Percentiles rank a stretch among this genome's conserved stretches.
Evolutionary conservation across 306 rosid species (phyloP).

Genomic region (Prunus kanzakura): DNA sequence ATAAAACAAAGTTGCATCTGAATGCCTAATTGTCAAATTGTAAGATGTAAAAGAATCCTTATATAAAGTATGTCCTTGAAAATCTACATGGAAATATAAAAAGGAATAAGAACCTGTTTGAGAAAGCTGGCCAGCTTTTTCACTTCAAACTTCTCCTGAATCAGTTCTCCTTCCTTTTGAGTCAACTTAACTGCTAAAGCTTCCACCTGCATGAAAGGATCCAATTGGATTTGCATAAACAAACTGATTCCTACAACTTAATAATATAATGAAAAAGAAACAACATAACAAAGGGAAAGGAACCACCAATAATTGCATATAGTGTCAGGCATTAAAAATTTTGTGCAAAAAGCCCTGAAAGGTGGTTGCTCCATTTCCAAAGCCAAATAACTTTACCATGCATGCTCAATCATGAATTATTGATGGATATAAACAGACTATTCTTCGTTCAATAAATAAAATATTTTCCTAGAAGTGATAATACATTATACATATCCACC

Average conservation of each 20-base stretch:
- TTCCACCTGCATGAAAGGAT: constrained; percentile 66
- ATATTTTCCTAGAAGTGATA: background rate
- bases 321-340: too few species aligned
- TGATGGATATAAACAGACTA: background rate
- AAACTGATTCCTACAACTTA: constrained; percentile 1
- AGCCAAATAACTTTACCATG: background rate
- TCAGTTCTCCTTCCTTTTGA: constrained; percentile 95
- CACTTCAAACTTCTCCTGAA: constrained; percentile 99
- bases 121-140: constrained; percentile 87
- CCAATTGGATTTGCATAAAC: background rate
- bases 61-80: background rate
- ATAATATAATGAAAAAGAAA: background rate
- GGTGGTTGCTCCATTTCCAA: too few species aligned
- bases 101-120: constrained; percentile 61
- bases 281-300: background rate
- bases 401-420: background rate
- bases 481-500: background rate
- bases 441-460: background rate
- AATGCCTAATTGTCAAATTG: background rate
- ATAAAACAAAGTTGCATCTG: background rate
- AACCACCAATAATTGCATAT: background rate
- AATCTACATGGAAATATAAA: constrained; percentile 2
- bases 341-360: too few species aligned
- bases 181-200: constrained; percentile 96
- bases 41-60: background rate